phyloP scores from a whole-genome alignment of 768 basidiomycete genomes.

The Hirschioporus abietinus region DNA sequence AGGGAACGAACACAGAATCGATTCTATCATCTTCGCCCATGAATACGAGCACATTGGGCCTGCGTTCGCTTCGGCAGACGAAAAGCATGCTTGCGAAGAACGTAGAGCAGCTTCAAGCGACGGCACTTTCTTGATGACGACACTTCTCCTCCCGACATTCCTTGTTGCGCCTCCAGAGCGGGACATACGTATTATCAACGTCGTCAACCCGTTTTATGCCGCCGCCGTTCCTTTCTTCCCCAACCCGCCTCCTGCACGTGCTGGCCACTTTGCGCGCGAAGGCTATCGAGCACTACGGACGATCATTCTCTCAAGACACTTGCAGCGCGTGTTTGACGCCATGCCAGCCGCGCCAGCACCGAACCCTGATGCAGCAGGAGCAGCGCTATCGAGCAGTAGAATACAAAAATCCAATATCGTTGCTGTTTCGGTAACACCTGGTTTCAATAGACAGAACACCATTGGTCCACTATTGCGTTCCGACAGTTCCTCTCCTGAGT shows the following conservation, averaged over 20 bases:
- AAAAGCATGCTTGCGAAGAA: slow-evolving; percentile 26
- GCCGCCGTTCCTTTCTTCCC: slow-evolving; percentile 54
- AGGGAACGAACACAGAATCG: slow-evolving; percentile 62
- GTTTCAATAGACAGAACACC: slow-evolving; percentile 68
- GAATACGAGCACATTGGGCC: slow-evolving; percentile 67
- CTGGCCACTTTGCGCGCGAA: slow-evolving; percentile 50
- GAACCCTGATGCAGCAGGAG: slow-evolving; percentile 26
- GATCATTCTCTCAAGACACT: slow-evolving; percentile 63
- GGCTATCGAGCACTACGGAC: slow-evolving; percentile 62
- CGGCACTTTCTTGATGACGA: slow-evolving; percentile 74
- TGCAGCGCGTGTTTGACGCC: slow-evolving; percentile 81
- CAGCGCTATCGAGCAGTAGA: slow-evolving; percentile 28
- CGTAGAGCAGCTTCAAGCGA: slow-evolving; percentile 46
- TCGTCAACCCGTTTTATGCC: slow-evolving; percentile 87
- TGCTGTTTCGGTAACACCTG: slow-evolving; percentile 68
- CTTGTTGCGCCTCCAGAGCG: slow-evolving; percentile 83
- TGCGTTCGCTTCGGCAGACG: slow-evolving; percentile 23
- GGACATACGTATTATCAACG: slow-evolving; percentile 82
- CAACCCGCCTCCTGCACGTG: slow-evolving; percentile 31
- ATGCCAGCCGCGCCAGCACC: slow-evolving; percentile 64
- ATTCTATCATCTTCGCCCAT: slow-evolving; percentile 74
- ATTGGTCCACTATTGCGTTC: slow-evolving; percentile 39
- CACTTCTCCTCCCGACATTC: slow-evolving; percentile 72
- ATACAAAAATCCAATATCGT: slow-evolving; percentile 69
- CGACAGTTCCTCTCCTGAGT: slow-evolving; percentile 18